phyloP scores from a whole-genome alignment of 2,329 filamentous ascomycete genomes.

The Colletotrichum sp. region DNA sequence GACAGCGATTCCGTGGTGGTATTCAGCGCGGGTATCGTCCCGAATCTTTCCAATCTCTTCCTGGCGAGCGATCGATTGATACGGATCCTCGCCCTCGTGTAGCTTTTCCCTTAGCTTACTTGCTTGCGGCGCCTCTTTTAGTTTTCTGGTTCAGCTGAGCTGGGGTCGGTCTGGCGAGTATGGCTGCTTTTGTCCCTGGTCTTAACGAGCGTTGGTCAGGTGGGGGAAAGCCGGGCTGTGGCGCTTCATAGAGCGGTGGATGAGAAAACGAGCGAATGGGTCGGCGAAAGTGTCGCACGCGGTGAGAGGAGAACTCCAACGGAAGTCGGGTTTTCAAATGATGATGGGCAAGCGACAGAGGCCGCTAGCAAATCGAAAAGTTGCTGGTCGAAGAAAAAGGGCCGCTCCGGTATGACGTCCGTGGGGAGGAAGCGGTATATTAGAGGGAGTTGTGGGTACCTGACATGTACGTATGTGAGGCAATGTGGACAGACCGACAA shows the following conservation, averaged over 20 bases:
- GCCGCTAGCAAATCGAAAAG: conserved; percentile 12
- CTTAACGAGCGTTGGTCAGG: conserved; percentile 16
- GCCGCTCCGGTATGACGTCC: conserved; percentile 16
- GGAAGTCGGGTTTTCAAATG: conserved; percentile 1
- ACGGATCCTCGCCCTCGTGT: conserved; percentile 3
- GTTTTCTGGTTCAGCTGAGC: not conserved
- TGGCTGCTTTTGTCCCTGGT: not conserved
- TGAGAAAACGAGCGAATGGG: conserved; percentile 16
- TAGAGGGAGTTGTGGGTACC: conserved; percentile 18
- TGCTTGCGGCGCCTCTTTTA: not conserved
- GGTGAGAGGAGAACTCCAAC: not conserved
- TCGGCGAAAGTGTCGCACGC: conserved; percentile 5
- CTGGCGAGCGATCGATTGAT: conserved; percentile 3
- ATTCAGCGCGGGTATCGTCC: not conserved
- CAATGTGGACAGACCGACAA: conserved; percentile 12
- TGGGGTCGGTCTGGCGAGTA: not conserved
- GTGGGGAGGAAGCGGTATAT: conserved; percentile 20
- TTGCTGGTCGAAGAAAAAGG: not conserved
- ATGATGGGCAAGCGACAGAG: conserved; percentile 3
- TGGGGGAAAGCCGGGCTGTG: conserved; percentile 20
- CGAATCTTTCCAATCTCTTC: not conserved
- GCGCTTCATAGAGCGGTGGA: conserved; percentile 14
- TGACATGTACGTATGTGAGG: conserved; percentile 11
- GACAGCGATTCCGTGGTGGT: conserved; percentile 23
- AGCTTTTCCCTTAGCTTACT: not conserved